Evolutionary conservation across 1,284 basidiomycete species (phyloP), one percentile per base, ranked within the genome.

Genomic region (Cryptococcus hybrid): DNA sequence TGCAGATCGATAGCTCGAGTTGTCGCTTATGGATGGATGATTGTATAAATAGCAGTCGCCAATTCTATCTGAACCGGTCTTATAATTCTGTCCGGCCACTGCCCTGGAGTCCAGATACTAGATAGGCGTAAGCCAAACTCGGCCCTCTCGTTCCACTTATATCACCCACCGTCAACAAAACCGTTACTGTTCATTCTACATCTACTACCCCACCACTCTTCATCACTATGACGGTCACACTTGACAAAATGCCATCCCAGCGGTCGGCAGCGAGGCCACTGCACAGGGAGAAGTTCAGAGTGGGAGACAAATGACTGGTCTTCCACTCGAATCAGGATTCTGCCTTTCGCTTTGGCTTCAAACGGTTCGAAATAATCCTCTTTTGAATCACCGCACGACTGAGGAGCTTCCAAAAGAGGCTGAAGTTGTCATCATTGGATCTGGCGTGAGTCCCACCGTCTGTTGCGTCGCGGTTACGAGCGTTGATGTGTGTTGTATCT

Each of bases 381-480:
- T 68, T 11, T 42, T 60, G 0, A 54, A 66, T 44, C 54, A 58
- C 39, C 56, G 64, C 11, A 54, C 61, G 9, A 63, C 56, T 1
- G 47, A 55, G 18, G 39, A 54, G 5, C 52, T 68, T 3, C 66
- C 64, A 4, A 39, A 37, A n/a, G 48, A 57, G 38, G 55, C 53
- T 3, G 62, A 65, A 30, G 60, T 64, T 5, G 60, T 64, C 13
- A 61, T 68, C 40, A 60, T 68, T 30, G 66, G 66, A 2, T 62
- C 60, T 7, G 60, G 60, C 5, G 30, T 30, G 30, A 30, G 30
- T 30, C 3, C 47, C 54, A 4, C 9, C 47, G 11, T 52, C 36
- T 8, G 11, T 11, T 13, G 5, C n/a, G 5, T 5, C 3, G 34
- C 42, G 13, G 37, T 39, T 30, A 50, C 30, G 13, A n/a, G 38